phyloP scores from a whole-genome alignment of 345 rosid genomes.

The Hibiscus syriacus region DNA sequence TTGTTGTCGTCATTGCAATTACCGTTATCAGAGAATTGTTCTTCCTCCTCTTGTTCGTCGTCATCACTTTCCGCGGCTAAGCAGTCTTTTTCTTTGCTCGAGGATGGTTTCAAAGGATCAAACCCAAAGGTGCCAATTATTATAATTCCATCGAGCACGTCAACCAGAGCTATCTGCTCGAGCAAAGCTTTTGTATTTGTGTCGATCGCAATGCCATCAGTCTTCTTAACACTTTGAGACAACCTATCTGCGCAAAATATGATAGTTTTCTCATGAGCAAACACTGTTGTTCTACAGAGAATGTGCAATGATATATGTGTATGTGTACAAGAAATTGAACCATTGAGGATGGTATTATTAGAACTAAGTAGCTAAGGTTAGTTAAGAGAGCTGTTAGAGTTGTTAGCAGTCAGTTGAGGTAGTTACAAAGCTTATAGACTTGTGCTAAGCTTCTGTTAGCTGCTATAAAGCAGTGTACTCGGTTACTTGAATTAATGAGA shows the following conservation, averaged over 20 bases:
- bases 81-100: constrained; percentile 22
- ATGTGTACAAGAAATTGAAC: constrained; percentile 20
- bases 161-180: constrained; percentile 54
- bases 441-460: too few relatives aligned
- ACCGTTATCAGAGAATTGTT: background rate
- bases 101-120: constrained; percentile 38
- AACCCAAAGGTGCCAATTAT: constrained; percentile 88
- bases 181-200: constrained; percentile 54
- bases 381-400: too few relatives aligned
- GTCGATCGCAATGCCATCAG: constrained; percentile 39
- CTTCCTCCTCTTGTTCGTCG: constrained; percentile 9
- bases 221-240: constrained; percentile 40
- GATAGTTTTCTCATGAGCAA: background rate
- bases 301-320: too few relatives aligned
- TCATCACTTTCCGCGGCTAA: constrained; percentile 20
- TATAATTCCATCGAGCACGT: constrained; percentile 66
- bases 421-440: too few relatives aligned
- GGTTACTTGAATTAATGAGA: too few relatives aligned
- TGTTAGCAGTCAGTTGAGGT: too few relatives aligned
- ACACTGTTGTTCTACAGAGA: too few relatives aligned
- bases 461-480: too few relatives aligned
- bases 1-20: constrained; percentile 12
- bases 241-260: constrained; percentile 29
- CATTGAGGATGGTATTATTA: constrained; percentile 54
- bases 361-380: too few relatives aligned